phyloP scores from a whole-genome alignment of 169 alveolate species.

The Eimeria brunetti region DNA sequence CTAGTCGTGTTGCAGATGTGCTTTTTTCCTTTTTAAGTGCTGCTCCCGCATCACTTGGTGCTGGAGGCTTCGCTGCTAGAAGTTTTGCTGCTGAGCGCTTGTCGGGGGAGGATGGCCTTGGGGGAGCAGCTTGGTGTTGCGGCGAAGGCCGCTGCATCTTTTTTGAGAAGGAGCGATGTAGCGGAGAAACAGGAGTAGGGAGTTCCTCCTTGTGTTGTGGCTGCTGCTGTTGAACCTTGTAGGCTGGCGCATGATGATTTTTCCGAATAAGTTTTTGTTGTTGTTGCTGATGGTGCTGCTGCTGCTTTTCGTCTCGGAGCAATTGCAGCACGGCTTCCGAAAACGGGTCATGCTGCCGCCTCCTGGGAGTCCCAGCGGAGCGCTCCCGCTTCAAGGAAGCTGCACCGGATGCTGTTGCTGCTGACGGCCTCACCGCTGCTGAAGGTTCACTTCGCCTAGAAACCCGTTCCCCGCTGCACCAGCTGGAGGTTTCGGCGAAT shows the following conservation, averaged over 20 bases:
- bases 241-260: not conserved
- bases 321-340: conserved; percentile 55
- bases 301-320: conserved; percentile 37
- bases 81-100: not conserved
- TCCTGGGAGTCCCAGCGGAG: not conserved
- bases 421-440: not conserved
- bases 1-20: conserved; percentile 19
- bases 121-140: not conserved
- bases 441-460: not conserved
- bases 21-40: not conserved
- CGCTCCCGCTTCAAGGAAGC: not conserved
- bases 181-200: not conserved
- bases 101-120: not conserved
- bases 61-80: not conserved
- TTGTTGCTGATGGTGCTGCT: conserved; percentile 21
- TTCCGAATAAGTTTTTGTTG: conserved; percentile 12
- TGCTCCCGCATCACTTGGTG: not conserved
- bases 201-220: not conserved
- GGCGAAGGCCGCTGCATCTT: not conserved
- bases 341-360: conserved; percentile 48
- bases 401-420: conserved; percentile 28
- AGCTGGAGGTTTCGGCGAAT: conserved; percentile 8
- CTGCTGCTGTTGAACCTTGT: conserved; percentile 3
- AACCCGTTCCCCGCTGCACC: not conserved
- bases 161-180: not conserved